A percentile compares a stretch with the other conserved stretches of the same genome.
Conservation (phyloP, 2,329 filamentous ascomycete genomes). For the Alternaria sp. region DNA sequence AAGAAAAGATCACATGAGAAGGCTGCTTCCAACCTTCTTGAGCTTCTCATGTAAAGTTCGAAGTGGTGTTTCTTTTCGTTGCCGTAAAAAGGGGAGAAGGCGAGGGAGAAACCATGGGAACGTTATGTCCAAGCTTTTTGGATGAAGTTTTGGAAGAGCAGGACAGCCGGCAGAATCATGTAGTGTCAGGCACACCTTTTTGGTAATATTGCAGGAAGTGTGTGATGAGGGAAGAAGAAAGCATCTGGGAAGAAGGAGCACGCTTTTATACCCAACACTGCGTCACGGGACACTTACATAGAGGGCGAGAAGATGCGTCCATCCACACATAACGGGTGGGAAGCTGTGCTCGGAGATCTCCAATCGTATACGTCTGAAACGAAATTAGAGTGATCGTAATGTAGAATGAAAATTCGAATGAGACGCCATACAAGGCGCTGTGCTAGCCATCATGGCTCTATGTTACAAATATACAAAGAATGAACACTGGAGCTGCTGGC, state of each 20-base stretch:
- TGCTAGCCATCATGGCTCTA: neutral
- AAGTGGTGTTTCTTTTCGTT: too few species aligned
- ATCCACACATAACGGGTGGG: fast-evolving
- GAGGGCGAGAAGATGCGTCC: fast-evolving
- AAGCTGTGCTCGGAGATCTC: fast-evolving
- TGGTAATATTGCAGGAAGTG: neutral
- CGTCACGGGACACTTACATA: neutral
- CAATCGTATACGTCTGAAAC: neutral
- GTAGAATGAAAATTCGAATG: neutral
- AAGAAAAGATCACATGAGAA: too few species aligned
- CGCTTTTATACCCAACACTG: neutral
- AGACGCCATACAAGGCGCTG: neutral
- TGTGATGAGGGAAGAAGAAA: too few species aligned
- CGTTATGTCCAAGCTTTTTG: too few species aligned
- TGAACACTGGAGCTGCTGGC: neutral
- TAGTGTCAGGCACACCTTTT: too few species aligned
- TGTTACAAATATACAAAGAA: neutral
- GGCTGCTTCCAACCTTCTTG: too few species aligned
- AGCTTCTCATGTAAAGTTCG: too few species aligned
- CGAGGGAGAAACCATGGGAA: neutral
- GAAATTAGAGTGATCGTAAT: neutral
- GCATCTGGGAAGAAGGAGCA: too few species aligned
- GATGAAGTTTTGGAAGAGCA: neutral
- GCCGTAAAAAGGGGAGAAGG: too few species aligned
- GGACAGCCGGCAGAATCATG: neutral